phyloP scores from a whole-genome alignment of 495 filamentous ascomycete genomes.

The Cryomyces minteri region DNA sequence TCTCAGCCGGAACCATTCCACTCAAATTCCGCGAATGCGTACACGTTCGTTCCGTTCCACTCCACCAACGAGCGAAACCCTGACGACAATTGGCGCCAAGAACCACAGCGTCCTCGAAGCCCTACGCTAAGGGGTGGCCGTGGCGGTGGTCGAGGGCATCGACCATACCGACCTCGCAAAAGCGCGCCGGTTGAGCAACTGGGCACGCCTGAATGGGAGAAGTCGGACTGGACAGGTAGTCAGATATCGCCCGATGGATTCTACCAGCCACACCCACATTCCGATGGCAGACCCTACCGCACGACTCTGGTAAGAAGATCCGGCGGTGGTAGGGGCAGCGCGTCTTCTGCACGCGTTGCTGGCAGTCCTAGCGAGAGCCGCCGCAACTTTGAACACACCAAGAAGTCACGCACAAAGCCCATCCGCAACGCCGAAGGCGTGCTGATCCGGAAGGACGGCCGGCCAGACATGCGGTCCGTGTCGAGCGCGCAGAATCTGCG shows the following conservation, averaged over 20 bases:
- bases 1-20: constrained; percentile 6
- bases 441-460: constrained; percentile 25
- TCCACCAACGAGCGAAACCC: constrained; percentile 7
- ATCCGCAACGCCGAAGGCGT: constrained; percentile 22
- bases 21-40: constrained; percentile 4
- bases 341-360: not conserved
- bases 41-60: constrained; percentile 10
- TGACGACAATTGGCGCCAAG: constrained; percentile 18
- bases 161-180: constrained; percentile 10
- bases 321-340: constrained; percentile 5
- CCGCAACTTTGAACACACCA: constrained; percentile 11
- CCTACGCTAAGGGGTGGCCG: constrained; percentile 3
- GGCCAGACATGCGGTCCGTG: constrained; percentile 22
- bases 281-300: not conserved
- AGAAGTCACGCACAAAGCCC: constrained; percentile 22
- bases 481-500: constrained; percentile 21
- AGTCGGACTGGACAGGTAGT: constrained; percentile 12
- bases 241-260: constrained; percentile 16
- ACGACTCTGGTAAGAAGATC: constrained; percentile 11
- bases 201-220: constrained; percentile 18
- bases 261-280: constrained; percentile 6
- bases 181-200: constrained; percentile 8
- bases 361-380: not conserved
- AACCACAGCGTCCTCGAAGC: constrained; percentile 11
- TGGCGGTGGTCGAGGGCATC: constrained; percentile 8